These are phyloP conservation scores for Cordyceps cicadae DNA, from an alignment of 2,329 filamentous ascomycete species.

Conservation along the genomic window DNA sequence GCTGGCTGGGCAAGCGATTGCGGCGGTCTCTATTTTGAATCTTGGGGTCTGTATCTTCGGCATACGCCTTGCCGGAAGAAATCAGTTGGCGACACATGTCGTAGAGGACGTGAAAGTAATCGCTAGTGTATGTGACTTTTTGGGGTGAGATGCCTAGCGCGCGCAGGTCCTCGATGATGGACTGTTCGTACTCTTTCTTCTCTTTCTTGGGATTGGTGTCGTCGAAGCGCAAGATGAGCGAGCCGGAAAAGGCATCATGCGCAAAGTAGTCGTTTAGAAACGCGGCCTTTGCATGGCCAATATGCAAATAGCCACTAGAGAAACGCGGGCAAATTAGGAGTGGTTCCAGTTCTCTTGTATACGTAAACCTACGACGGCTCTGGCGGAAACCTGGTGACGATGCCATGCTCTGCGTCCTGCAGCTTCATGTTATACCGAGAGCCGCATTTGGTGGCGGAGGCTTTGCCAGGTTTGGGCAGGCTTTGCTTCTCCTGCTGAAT, in stretches of 20 bases:
- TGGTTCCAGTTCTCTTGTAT: neutral
- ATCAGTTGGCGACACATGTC: constrained; percentile 76
- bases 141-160: constrained; percentile 81
- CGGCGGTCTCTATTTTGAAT: constrained; percentile 77
- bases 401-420: constrained; percentile 68
- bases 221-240: constrained; percentile 76
- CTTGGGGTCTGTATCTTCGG: constrained; percentile 87
- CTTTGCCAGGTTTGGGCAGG: too few relatives aligned
- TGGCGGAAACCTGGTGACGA: constrained; percentile 78
- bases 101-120: constrained; percentile 91
- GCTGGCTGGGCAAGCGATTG: constrained; percentile 71
- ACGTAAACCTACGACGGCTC: constrained; percentile 61
- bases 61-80: constrained; percentile 79
- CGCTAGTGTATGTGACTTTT: constrained; percentile 76
- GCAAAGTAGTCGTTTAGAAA: constrained; percentile 87
- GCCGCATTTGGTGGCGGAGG: neutral
- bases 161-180: constrained; percentile 76
- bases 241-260: constrained; percentile 80
- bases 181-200: constrained; percentile 83
- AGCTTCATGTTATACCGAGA: constrained; percentile 66
- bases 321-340: neutral
- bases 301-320: constrained; percentile 68
- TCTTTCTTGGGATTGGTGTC: constrained; percentile 92
- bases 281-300: constrained; percentile 82
- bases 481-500: too few relatives aligned